phyloP scores from a whole-genome alignment of 805 yeast species.

The Schwanniomyces pseudopolymorphus region DNA sequence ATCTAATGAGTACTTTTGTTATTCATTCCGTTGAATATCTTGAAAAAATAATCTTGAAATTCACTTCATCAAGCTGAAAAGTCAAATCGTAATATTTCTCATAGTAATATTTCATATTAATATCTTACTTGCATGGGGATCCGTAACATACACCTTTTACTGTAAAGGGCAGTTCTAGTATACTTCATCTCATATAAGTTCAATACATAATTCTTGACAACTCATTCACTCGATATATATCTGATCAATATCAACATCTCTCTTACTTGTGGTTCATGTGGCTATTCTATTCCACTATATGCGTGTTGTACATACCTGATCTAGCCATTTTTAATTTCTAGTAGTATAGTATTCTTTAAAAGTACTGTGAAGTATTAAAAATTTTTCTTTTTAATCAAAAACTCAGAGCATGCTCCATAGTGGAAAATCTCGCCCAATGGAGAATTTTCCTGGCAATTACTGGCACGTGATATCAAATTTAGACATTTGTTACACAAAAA shows the following conservation, averaged over 20 bases:
- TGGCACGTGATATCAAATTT: background rate
- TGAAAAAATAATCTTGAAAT: background rate
- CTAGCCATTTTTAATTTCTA: slow-evolving; percentile 52
- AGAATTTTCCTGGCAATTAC: background rate
- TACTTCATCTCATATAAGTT: background rate
- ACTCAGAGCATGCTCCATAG: background rate
- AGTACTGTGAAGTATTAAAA: background rate
- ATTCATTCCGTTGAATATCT: background rate
- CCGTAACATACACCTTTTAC: background rate
- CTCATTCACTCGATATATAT: background rate
- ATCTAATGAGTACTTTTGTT: background rate
- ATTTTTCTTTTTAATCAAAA: background rate
- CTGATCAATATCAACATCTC: background rate
- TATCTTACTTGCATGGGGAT: background rate
- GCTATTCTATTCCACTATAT: background rate
- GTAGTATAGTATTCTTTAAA: slow-evolving; percentile 2
- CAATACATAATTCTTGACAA: background rate
- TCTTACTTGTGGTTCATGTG: background rate
- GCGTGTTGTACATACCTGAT: slow-evolving; percentile 53
- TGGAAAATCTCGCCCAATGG: slow-evolving; percentile 2
- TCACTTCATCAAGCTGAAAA: background rate
- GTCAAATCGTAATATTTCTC: background rate
- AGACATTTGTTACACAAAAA: background rate
- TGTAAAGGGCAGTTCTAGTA: background rate
- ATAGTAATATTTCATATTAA: background rate